Conservation (phyloP, 805 yeast species). For the Candida peoriensis region DNA sequence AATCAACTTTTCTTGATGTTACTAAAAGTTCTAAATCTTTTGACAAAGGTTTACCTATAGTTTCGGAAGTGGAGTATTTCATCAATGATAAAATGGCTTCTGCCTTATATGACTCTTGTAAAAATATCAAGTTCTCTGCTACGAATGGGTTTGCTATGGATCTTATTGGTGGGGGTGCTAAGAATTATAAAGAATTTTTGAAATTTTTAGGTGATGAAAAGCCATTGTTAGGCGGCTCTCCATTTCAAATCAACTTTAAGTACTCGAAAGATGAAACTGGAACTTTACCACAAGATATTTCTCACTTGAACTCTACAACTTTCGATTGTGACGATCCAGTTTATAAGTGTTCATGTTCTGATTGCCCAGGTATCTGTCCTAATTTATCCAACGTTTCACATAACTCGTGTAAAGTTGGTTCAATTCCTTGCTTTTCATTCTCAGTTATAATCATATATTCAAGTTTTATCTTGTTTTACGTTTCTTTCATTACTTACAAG, state of each 20-base stretch:
- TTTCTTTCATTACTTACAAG: conserved; percentile 21
- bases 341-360: conserved; percentile 85
- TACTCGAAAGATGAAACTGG: conserved; percentile 39
- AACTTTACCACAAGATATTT: conserved; percentile 7
- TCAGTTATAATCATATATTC: conserved; percentile 49
- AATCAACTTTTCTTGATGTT: conserved; percentile 67
- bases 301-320: conserved; percentile 18
- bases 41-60: conserved; percentile 48
- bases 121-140: conserved; percentile 84
- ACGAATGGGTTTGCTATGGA: conserved; percentile 98
- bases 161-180: conserved; percentile 95
- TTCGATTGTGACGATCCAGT: conserved; percentile 51
- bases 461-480: conserved; percentile 20
- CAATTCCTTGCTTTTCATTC: conserved; percentile 70
- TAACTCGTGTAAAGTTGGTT: conserved; percentile 49
- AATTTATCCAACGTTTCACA: conserved; percentile 42
- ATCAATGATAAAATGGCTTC: conserved; percentile 58
- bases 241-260: conserved; percentile 81
- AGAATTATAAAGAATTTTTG: conserved; percentile 61
- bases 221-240: conserved; percentile 91
- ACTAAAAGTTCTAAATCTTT: conserved; percentile 45
- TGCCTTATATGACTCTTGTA: conserved; percentile 75
- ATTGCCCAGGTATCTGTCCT: conserved; percentile 83
- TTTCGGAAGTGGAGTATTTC: conserved; percentile 63
- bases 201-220: conserved; percentile 93